Evolutionary conservation across 805 yeast genomes (phyloP).

Genomic region (Cyberlindnera mycetangii): DNA sequence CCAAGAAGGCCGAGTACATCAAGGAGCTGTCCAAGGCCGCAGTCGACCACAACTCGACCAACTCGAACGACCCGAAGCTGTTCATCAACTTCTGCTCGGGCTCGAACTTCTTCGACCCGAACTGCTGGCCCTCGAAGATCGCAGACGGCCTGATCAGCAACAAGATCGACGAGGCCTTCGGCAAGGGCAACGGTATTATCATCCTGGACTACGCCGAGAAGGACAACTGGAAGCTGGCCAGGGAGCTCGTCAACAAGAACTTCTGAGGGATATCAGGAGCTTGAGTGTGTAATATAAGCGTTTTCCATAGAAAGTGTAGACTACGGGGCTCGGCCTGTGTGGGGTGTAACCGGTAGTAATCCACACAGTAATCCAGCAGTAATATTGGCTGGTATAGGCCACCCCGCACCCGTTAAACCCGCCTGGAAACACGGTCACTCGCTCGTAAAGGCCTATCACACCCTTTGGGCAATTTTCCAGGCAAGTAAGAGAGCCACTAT

Average conservation of each 20-base stretch:
- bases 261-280: conserved; percentile 26
- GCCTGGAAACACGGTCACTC: no score
- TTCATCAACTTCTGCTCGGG: conserved; percentile 74
- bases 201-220: conserved; percentile 66
- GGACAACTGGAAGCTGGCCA: conserved; percentile 56
- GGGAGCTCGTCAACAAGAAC: conserved; percentile 50
- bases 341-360: no score
- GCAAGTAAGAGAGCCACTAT: no score
- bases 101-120: conserved; percentile 64
- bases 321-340: no score
- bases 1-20: conserved; percentile 55
- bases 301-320: no score
- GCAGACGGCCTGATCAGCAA: conserved; percentile 47
- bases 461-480: no score
- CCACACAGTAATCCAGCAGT: no score
- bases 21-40: conserved; percentile 55
- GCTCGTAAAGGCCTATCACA: no score
- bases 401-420: no score
- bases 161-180: conserved; percentile 45
- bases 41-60: conserved; percentile 42
- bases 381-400: no score
- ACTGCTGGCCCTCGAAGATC: conserved; percentile 72
- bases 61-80: conserved; percentile 48
- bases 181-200: conserved; percentile 59
- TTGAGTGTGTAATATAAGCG: no score